These are phyloP conservation scores for Piedraia hortae DNA, from an alignment of 2,329 filamentous ascomycete species.

Conservation along the genomic window DNA sequence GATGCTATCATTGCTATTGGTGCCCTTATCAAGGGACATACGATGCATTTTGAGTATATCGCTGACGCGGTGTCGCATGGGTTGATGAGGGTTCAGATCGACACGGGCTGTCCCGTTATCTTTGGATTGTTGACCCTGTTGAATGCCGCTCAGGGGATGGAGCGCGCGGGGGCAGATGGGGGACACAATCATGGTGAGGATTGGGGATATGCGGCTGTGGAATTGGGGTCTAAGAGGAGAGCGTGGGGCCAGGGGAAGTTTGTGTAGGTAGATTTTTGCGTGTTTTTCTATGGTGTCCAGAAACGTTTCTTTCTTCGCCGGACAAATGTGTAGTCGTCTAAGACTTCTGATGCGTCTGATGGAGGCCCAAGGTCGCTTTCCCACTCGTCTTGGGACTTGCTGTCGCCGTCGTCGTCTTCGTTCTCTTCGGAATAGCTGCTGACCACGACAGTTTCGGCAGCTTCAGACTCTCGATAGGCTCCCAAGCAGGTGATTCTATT, in stretches of 20 bases:
- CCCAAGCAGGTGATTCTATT: conserved; percentile 74
- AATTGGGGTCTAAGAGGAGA: conserved; percentile 68
- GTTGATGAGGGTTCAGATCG: conserved; percentile 80
- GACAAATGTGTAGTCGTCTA: no score
- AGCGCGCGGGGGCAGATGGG: conserved; percentile 43
- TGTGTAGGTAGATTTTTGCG: no score
- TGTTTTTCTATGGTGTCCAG: no score
- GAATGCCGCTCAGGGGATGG: conserved; percentile 62
- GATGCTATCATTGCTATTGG: conserved; percentile 89
- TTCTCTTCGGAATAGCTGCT: conserved; percentile 6
- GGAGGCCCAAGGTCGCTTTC: conserved; percentile 1
- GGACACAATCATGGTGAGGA: conserved; percentile 89
- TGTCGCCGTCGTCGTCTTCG: conserved; percentile 3
- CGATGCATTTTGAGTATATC: conserved; percentile 99
- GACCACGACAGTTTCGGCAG: conserved; percentile 57
- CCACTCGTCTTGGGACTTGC: conserved; percentile 1
- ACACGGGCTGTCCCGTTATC: conserved; percentile 66
- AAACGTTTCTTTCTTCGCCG: no score
- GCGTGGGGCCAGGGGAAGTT: conserved; percentile 51
- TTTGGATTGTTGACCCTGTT: conserved; percentile 81
- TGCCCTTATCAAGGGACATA: conserved; percentile 92
- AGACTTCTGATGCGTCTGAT: no score
- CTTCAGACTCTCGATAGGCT: no score
- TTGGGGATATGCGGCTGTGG: conserved; percentile 83
- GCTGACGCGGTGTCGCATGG: conserved; percentile 72